phyloP scores from a whole-genome alignment of 805 yeast genomes.

The Pichia sporocuriosa region DNA sequence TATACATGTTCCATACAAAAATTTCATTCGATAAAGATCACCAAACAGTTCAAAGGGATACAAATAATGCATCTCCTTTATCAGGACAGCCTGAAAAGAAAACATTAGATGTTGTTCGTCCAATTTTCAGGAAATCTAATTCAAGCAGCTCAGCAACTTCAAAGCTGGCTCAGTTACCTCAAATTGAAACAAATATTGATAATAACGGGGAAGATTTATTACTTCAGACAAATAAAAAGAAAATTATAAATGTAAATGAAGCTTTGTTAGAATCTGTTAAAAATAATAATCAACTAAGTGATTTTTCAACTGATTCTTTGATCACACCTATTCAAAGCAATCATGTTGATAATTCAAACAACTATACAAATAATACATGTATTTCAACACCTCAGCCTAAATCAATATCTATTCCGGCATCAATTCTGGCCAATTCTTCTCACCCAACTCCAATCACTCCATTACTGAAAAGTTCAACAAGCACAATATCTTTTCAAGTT shows the following conservation, averaged over 20 bases:
- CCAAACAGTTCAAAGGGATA: not conserved
- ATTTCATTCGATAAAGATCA: not conserved
- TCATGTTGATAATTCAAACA: not conserved
- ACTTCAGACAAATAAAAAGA: not conserved
- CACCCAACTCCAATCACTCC: conserved; percentile 9
- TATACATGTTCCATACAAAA: not conserved
- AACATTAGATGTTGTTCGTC: conserved; percentile 7
- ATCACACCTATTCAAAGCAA: no score
- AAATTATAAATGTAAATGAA: conserved; percentile 7
- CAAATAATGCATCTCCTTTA: not conserved
- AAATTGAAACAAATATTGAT: conserved; percentile 9
- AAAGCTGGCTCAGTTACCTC: conserved; percentile 13
- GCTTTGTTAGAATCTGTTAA: conserved; percentile 5
- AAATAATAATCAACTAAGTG: not conserved
- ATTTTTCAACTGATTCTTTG: no score
- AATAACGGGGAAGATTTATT: no score
- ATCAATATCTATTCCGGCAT: conserved; percentile 4
- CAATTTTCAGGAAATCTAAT: conserved; percentile 6
- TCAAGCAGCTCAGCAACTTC: conserved; percentile 7
- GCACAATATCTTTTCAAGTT: conserved; percentile 41
- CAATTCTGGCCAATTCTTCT: conserved; percentile 8
- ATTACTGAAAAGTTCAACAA: conserved; percentile 17
- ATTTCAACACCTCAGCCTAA: not conserved
- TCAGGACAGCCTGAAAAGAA: not conserved
- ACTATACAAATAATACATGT: not conserved